These are phyloP conservation scores for Penicillium sp. DNA, from an alignment of 2,329 filamentous ascomycete species.

Conservation along the genomic window DNA sequence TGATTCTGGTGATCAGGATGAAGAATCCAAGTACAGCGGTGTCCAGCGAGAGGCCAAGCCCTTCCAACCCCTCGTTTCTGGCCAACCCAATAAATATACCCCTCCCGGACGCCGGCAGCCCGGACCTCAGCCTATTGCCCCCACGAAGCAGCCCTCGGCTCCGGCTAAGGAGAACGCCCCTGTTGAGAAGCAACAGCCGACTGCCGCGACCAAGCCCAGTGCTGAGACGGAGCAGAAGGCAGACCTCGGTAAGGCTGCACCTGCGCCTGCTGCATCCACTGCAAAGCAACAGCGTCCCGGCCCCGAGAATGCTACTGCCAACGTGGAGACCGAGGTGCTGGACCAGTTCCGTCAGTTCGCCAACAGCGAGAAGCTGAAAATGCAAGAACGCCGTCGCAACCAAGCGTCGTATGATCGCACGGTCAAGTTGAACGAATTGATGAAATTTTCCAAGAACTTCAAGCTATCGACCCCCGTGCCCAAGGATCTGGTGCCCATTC, in stretches of 20 bases:
- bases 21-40: conserved; percentile 96
- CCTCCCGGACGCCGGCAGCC: conserved; percentile 83
- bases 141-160: conserved; percentile 77
- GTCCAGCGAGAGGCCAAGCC: conserved; percentile 65
- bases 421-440: conserved; percentile 86
- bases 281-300: conserved; percentile 35
- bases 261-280: conserved; percentile 26
- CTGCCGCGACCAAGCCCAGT: conserved; percentile 20
- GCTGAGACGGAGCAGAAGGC: conserved; percentile 27
- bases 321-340: conserved; percentile 58
- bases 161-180: conserved; percentile 26
- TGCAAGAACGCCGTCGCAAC: conserved; percentile 54
- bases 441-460: conserved; percentile 91
- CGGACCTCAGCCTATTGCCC: conserved; percentile 65
- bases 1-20: conserved; percentile 66
- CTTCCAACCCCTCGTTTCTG: conserved; percentile 62
- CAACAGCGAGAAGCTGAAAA: conserved; percentile 56
- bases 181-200: conserved; percentile 21
- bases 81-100: conserved; percentile 71
- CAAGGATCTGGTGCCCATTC: conserved; percentile 83
- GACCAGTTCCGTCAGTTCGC: conserved; percentile 63
- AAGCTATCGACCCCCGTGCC: conserved; percentile 92
- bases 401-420: conserved; percentile 70
- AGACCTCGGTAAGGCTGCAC: conserved; percentile 19
- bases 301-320: conserved; percentile 54